Evolutionary conservation across 1,284 basidiomycete species (phyloP), one percentile per base, ranked within the genome.

Genomic region (Bjerkandera adusta): DNA sequence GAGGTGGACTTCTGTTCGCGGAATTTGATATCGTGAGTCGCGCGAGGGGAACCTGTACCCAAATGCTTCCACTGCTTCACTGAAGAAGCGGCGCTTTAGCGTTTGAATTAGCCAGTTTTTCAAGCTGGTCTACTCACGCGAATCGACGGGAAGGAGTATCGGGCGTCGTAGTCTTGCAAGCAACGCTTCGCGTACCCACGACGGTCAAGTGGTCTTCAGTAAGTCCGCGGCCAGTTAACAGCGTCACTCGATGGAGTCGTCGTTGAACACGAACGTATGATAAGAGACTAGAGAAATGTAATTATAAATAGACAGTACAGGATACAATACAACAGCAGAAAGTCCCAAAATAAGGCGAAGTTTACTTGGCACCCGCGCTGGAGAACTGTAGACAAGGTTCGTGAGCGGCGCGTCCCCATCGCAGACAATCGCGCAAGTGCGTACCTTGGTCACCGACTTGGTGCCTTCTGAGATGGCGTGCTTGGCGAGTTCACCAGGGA

Each of bases 401-500:
- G 32, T 51, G 20, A 33, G 34, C 16, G 34, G 16, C 21, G n/a
- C n/a, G n/a, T n/a, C n/a, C n/a, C n/a, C 8, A 35, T 22, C 29
- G 42, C 26, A 12, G 24, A 27, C 11, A 15, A 63, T 35, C 3
- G 20, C 20, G 12, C 3, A 15, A n/a, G 12, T n/a, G 53, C 54
- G 20, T 47, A 60, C 61, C 61, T 71, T 66, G 16, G 64, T 63
- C 35, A 67, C 66, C n/a, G 71, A 73, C 69, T 85, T 85, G 41
- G 82, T 83, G 48, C 85, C 85, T 65, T 89, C 86, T 48, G 83
- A 85, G 59, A 88, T 89, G 45, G 85, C 83, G 59, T 88, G 85
- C 75, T 89, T 89, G 57, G 85, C 83, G 36, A 89, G 77, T 68
- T 90, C 89, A 70, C 88, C 89, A 58, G 92, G 92, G 3, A 96